Percentiles rank a stretch among this genome's conserved stretches.
phyloP scores from a whole-genome alignment of 352 stramenopile genomes.

The Phytophthora cactorum region DNA sequence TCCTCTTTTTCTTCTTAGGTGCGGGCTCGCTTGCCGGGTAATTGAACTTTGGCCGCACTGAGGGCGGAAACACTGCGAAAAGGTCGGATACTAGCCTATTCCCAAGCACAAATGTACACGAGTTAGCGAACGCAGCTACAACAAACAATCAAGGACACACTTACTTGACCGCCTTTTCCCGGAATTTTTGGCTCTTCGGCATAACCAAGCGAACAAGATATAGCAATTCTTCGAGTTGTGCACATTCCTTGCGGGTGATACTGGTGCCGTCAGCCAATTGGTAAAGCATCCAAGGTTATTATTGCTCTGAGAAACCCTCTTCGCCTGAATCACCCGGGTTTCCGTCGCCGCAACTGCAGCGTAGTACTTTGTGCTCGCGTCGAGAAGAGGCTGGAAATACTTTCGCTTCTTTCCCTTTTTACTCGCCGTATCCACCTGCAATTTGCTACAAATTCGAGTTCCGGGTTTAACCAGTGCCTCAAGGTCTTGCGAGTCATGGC shows the following conservation, averaged over 20 bases:
- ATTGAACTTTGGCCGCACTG: constrained; percentile 8
- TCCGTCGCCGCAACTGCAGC: not conserved
- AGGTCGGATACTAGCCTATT: not conserved
- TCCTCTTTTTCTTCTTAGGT: constrained; percentile 4
- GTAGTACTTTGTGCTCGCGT: constrained; percentile 12
- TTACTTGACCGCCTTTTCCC: constrained; percentile 16
- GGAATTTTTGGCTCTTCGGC: not conserved
- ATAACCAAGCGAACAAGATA: constrained; percentile 16
- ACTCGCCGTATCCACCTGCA: not conserved
- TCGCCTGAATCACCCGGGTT: not conserved
- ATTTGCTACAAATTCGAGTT: not conserved
- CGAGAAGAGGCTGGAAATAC: constrained; percentile 22
- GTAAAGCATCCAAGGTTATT: not conserved
- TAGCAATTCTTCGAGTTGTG: constrained; percentile 19
- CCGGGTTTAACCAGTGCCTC: not conserved
- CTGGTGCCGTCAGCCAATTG: not conserved
- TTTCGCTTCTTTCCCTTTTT: constrained; percentile 1
- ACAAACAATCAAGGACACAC: not conserved
- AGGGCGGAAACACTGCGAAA: constrained; percentile 13
- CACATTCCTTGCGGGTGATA: constrained; percentile 15
- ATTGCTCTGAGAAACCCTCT: not conserved
- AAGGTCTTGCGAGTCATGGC: not conserved
- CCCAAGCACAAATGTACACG: constrained; percentile 4
- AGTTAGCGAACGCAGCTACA: not conserved
- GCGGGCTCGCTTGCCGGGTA: constrained; percentile 1